Evolutionary conservation across 208 protist genomes (phyloP).

Genomic region (Trypanosoma platydactyli): DNA sequence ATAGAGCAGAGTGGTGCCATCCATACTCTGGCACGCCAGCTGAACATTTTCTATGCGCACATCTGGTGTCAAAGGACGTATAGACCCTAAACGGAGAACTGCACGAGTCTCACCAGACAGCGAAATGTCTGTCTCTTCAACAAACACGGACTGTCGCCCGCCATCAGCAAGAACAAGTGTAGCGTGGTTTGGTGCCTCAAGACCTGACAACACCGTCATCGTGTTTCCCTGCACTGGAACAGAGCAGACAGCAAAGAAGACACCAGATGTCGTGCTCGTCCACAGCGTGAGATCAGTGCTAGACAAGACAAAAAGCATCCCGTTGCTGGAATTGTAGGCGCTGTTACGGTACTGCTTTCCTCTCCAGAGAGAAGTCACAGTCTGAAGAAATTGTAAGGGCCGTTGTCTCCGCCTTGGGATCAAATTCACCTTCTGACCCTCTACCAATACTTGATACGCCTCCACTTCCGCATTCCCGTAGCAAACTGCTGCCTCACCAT

Average conservation of each 20-base stretch:
- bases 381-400: constrained; percentile 25
- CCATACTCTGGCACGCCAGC: constrained; percentile 20
- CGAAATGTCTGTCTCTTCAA: constrained; percentile 2
- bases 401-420: constrained; percentile 6
- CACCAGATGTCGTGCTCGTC: not conserved
- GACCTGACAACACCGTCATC: constrained; percentile 20
- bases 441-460: constrained; percentile 31
- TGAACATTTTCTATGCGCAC: constrained; percentile 15
- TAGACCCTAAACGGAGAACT: constrained; percentile 16
- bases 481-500: constrained; percentile 40
- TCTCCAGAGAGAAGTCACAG: constrained; percentile 19
- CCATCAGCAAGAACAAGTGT: constrained; percentile 42
- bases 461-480: constrained; percentile 59
- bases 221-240: constrained; percentile 4
- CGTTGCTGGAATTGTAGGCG: constrained; percentile 14
- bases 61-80: constrained; percentile 23
- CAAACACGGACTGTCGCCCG: constrained; percentile 38
- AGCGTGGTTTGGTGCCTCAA: constrained; percentile 24
- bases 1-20: constrained; percentile 38
- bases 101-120: not conserved
- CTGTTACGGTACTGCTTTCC: constrained; percentile 15
- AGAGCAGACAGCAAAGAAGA: constrained; percentile 13
- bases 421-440: constrained; percentile 24
- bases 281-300: constrained; percentile 29
- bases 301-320: constrained; percentile 28